Evolutionary conservation across 202 grass and related monocot genomes (phyloP).

Genomic region (Dendrocalamus latiflorus): DNA sequence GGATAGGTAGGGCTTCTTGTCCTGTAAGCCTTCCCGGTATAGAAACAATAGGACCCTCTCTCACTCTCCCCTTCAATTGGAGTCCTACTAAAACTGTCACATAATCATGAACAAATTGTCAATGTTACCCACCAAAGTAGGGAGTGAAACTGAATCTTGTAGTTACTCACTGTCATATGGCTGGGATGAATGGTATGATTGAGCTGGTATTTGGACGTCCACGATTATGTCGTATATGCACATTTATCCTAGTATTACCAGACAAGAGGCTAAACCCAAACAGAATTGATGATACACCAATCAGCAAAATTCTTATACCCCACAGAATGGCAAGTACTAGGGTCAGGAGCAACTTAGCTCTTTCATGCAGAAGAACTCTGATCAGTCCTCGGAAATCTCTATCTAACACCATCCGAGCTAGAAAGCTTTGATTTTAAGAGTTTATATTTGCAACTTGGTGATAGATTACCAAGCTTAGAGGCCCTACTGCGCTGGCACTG

Average conservation of each 20-base stretch:
- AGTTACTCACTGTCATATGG: conserved; percentile 19
- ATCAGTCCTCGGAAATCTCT: not conserved
- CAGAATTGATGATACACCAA: conserved; percentile 4
- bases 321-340: conserved; percentile 1
- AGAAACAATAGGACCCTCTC: conserved; percentile 22
- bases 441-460: conserved; percentile 35
- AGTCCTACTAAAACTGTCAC: conserved; percentile 27
- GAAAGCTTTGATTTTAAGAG: not conserved
- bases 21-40: conserved; percentile 27
- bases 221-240: too few relatives aligned
- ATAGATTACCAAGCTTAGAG: conserved; percentile 17
- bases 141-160: conserved; percentile 18
- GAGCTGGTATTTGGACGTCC: too few relatives aligned
- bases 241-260: conserved; percentile 13
- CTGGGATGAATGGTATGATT: too few relatives aligned
- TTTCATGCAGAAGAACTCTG: not conserved
- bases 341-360: conserved; percentile 1
- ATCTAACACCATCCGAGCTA: not conserved
- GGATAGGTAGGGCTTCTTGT: conserved; percentile 33
- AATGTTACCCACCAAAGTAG: not conserved
- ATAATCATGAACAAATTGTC: conserved; percentile 20
- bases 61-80: too few relatives aligned
- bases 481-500: conserved; percentile 29
- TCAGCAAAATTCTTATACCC: not conserved
- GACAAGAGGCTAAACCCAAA: not conserved